A percentile compares a stretch with the other conserved stretches of the same genome.
These are phyloP conservation scores for Annulohypoxylon truncatum DNA, from an alignment of 2,329 filamentous ascomycete species.

Conservation along the genomic window DNA sequence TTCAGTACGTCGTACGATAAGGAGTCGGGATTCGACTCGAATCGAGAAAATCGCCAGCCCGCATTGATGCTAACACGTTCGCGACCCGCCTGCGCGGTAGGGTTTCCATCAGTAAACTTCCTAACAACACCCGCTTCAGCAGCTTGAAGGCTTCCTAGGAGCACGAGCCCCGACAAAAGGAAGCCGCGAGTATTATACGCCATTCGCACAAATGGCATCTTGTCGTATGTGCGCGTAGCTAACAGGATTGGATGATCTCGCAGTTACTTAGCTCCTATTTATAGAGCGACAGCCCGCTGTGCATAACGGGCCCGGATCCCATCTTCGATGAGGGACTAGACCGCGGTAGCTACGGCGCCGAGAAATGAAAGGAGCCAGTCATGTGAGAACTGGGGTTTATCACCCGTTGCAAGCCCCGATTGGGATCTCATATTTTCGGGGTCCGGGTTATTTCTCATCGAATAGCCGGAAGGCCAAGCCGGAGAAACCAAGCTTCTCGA, in stretches of 20 bases:
- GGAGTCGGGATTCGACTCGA: slow-evolving; percentile 50
- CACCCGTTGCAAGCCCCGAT: slow-evolving; percentile 18
- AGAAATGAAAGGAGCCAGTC: slow-evolving; percentile 22
- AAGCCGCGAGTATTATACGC: slow-evolving; percentile 24
- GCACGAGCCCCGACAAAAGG: slow-evolving; percentile 21
- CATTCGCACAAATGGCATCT: slow-evolving; percentile 16
- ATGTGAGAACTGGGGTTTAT: slow-evolving; percentile 14
- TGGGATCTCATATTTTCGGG: slow-evolving; percentile 19
- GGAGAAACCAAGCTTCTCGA: background rate
- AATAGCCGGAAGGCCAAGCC: slow-evolving; percentile 25
- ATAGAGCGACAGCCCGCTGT: slow-evolving; percentile 10
- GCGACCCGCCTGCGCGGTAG: slow-evolving; percentile 30
- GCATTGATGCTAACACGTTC: slow-evolving; percentile 51
- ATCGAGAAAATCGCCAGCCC: slow-evolving; percentile 52
- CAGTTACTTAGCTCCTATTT: background rate
- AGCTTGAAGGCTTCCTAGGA: slow-evolving; percentile 15
- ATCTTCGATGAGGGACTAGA: slow-evolving; percentile 30
- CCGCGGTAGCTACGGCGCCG: slow-evolving; percentile 24
- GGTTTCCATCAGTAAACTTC: slow-evolving; percentile 3
- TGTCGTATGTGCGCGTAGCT: slow-evolving; percentile 9
- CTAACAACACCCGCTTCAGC: slow-evolving; percentile 22
- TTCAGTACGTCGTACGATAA: slow-evolving; percentile 47
- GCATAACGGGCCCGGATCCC: slow-evolving; percentile 9
- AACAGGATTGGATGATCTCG: background rate
- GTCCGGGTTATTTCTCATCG: slow-evolving; percentile 34